Base-by-base conservation (phyloP, 2,329 filamentous ascomycete species). In the Neonectria neomacrospora region DNA sequence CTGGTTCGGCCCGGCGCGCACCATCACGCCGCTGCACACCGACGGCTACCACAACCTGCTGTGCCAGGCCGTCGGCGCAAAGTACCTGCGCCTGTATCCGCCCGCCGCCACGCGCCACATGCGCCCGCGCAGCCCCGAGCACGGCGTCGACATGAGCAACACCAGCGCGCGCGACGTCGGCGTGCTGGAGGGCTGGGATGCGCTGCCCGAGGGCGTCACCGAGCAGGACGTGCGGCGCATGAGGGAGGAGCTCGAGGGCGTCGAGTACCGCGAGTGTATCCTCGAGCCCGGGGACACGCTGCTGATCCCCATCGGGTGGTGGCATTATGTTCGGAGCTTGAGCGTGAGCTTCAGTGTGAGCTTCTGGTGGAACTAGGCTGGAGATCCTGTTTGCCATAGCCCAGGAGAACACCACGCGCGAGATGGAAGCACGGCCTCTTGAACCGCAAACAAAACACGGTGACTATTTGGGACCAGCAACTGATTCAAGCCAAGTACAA, bases 1-100 rank as follows among this genome's bases (percentile, higher is more conserved):
- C 8, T 99, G 96, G 96, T 91, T 98, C 67, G 96, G 96, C 0
- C 96, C 96, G 0, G 83, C 89, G 0, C 90, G 89, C 53, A 98
- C 96, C 0, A 94, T 97, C 67, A 97, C 94, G 1, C 96, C 96
- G 1, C 82, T 98, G 1, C 96, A 99, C 77, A 96, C 93, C 2
- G 96, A 98, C 73, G 93, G 92, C 1, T 96, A 97, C 76, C 93
- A 97, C 75, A 98, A 98, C 74, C 87, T 98, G 51, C 86, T 98
- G 5, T 90, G 90, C 23, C 96, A 98, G 77, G 91, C 96, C 0
- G 92, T 97, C 0, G 96, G 96, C 0, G 84, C 87, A 61, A 99
- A 99, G 78, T 98, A 98, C 77, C 81, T 98, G n/a, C 86, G 96
- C 1, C 82, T 98, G 2, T 98, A 97, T 76, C 84, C 90, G 1